A percentile compares a stretch with the other conserved stretches of the same genome.
These are phyloP conservation scores for Ceratorhiza oryzae-sativae DNA, from an alignment of 1,284 basidiomycete species.

Conservation along the genomic window DNA sequence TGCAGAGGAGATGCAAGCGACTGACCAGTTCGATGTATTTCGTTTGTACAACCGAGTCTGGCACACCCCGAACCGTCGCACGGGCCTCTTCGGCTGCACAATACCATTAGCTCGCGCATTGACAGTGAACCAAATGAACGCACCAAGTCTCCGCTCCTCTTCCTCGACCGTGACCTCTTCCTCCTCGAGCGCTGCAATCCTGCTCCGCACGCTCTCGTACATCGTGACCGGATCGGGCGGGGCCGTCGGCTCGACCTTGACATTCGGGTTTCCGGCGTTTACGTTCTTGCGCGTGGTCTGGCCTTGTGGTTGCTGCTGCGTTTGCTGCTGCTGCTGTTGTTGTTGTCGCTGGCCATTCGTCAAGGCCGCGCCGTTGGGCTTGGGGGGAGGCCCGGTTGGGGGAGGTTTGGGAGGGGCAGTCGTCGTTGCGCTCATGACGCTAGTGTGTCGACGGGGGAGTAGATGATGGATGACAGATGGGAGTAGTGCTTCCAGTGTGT, in stretches of 20 bases:
- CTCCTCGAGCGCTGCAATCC: constrained; percentile 83
- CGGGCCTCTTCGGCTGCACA: constrained; percentile 80
- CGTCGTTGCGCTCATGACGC: constrained; percentile 18
- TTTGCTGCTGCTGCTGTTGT: background rate
- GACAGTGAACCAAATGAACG: constrained; percentile 47
- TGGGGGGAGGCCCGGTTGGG: constrained; percentile 65
- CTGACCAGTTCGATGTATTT: constrained; percentile 84
- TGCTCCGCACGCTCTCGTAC: constrained; percentile 83
- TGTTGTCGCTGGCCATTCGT: background rate
- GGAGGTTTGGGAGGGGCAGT: constrained; percentile 52
- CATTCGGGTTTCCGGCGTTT: constrained; percentile 26
- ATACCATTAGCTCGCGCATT: constrained; percentile 4
- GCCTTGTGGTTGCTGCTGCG: background rate
- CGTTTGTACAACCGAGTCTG: constrained; percentile 76
- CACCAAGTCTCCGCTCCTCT: constrained; percentile 76
- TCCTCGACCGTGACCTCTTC: constrained; percentile 83
- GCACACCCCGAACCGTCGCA: constrained; percentile 77
- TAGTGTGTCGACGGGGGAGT: background rate
- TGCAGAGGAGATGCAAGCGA: constrained; percentile 41
- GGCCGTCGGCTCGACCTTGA: constrained; percentile 55
- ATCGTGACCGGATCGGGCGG: constrained; percentile 79
- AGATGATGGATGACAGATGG: no score
- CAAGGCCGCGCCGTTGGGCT: constrained; percentile 22
- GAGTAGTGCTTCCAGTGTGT: constrained; percentile 6
- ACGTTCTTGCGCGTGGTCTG: constrained; percentile 27